A percentile compares a stretch with the other conserved stretches of the same genome.
These are phyloP conservation scores for Raddia guianensis DNA, from an alignment of 176 grass and related monocot genomes.

Conservation along the genomic window DNA sequence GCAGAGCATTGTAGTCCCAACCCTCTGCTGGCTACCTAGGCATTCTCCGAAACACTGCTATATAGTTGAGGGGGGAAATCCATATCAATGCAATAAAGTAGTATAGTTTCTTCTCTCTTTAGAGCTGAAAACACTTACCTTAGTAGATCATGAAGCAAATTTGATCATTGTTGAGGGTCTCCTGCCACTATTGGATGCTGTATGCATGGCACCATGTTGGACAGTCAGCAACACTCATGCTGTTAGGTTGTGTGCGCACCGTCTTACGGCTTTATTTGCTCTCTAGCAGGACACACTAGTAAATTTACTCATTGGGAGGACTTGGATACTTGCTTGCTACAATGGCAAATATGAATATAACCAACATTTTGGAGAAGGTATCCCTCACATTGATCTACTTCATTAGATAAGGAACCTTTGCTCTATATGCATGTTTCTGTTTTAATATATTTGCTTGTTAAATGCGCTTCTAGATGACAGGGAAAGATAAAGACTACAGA, in stretches of 20 bases:
- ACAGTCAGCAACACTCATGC: neutral
- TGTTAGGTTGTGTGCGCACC: neutral
- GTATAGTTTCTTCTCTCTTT: neutral
- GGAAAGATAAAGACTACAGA: conserved; percentile 95
- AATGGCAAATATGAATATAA: conserved; percentile 82
- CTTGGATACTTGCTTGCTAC: conserved; percentile 15
- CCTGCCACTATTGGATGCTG: neutral
- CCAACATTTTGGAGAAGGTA: conserved; percentile 84
- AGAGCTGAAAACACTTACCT: neutral
- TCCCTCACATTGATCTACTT: conserved; percentile 7
- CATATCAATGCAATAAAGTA: neutral
- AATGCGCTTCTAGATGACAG: conserved; percentile 74
- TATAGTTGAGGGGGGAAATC: neutral
- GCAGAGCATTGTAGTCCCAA: no score
- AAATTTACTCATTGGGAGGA: neutral
- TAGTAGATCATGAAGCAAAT: neutral
- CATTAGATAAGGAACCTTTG: neutral
- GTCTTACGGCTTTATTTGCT: conserved; percentile 23
- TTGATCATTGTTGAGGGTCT: neutral
- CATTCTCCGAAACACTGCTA: no score
- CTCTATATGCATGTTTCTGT: neutral
- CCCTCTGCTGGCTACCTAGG: no score
- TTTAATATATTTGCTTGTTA: conserved; percentile 20
- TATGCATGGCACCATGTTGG: neutral
- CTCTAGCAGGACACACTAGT: conserved; percentile 21